phyloP scores from a whole-genome alignment of 2,329 filamentous ascomycete species.

The Aspergillus sojae region DNA sequence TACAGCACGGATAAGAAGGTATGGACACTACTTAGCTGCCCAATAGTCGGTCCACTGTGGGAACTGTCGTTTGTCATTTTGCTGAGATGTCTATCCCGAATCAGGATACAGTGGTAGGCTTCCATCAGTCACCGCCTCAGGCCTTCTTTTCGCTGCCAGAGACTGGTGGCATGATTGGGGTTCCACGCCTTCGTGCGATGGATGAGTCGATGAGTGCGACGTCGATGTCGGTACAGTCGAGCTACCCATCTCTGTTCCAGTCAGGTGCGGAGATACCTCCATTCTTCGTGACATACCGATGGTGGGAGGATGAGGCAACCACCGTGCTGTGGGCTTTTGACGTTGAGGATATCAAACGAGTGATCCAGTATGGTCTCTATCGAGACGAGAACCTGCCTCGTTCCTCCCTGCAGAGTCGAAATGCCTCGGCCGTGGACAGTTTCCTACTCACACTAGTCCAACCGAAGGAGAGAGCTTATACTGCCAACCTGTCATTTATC shows the following conservation, averaged over 20 bases:
- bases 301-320: constrained; percentile 46
- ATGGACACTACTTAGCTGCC: not conserved
- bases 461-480: constrained; percentile 28
- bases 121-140: not conserved
- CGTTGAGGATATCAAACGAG: constrained; percentile 37
- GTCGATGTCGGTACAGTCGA: constrained; percentile 22
- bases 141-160: not conserved
- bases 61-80: not conserved
- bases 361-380: constrained; percentile 43
- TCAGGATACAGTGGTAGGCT: constrained; percentile 1
- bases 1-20: constrained; percentile 1
- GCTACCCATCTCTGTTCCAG: constrained; percentile 35
- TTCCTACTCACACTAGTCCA: constrained; percentile 35
- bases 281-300: constrained; percentile 37
- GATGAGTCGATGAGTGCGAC: constrained; percentile 9
- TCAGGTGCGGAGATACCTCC: constrained; percentile 33
- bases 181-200: constrained; percentile 10
- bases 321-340: constrained; percentile 44
- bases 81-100: constrained; percentile 3
- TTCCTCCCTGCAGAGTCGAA: constrained; percentile 36
- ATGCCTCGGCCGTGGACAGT: constrained; percentile 33
- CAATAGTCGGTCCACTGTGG: not conserved
- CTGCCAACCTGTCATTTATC: constrained; percentile 34
- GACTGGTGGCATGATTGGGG: constrained; percentile 16
- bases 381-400: constrained; percentile 38